Evolutionary conservation across 2,329 filamentous ascomycete genomes (phyloP), one percentile per base, ranked within the genome.

Genomic region (Sordariomycetes sp.): DNA sequence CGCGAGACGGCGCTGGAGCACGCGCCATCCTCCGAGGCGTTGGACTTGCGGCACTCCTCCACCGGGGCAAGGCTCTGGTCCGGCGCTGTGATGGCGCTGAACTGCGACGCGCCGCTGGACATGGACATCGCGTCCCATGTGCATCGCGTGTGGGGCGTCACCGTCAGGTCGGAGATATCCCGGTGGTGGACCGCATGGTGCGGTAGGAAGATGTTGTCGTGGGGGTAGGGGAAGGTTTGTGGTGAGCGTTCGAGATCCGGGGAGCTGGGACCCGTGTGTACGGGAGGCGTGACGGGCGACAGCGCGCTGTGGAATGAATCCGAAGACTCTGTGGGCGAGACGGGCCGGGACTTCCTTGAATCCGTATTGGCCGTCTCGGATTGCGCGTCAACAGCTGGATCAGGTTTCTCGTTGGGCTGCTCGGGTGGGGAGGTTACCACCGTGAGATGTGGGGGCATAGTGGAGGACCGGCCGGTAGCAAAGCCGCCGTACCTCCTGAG

Each of bases 261-360:
- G 16, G 72, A 72, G 12, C 67, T 67, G 18, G 70, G 70, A 32
- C 71, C 72, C 4, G 76, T 75, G 18, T 70, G 65, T 1, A 74
- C 71, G 20, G 76, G 74, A 2, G 78, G 79, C 6, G 73, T 2
- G 76, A 67, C 28, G 75, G 69, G 78, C 76, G 55, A 57, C 61
- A 79, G 72, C 5, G 76, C 71, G 59, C 75, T 80, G 64, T 80
- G 78, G 61, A 83, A 82, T 1, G 81, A 82, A 57, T 81, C 79
- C 18, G 75, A 68, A 16, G 76, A 76, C 40, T 67, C 72, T 34
- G 73, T 72, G 4, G 78, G 75, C 11, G 79, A 80, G n/a, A 68
- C 64, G 12, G 67, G 35, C 14, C 54, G 65, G 46, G 63, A 54
- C 58, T 66, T 54, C 12, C 46, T 67, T 11, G 74, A 73, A 24